Evolutionary conservation across 495 filamentous ascomycete genomes (phyloP).

Genomic region (Monascus purpureus): DNA sequence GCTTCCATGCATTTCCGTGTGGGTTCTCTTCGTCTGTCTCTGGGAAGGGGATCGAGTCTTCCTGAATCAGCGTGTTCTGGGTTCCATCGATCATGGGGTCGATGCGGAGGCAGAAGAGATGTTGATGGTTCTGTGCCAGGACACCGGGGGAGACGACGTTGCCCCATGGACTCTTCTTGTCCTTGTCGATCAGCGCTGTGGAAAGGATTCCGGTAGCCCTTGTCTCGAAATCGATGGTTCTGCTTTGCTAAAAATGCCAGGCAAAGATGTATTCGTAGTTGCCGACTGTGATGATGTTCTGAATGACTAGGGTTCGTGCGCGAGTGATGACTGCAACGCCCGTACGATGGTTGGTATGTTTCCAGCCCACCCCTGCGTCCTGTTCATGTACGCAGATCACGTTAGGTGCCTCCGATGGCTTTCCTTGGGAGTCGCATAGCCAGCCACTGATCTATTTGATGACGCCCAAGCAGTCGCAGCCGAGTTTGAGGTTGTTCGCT

Average conservation of each 20-base stretch:
- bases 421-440: conserved; percentile 36
- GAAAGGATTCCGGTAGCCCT: conserved; percentile 79
- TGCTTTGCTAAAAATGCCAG: conserved; percentile 73
- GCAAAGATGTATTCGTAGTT: conserved; percentile 85
- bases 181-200: conserved; percentile 54
- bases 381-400: conserved; percentile 54
- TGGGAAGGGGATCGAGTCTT: conserved; percentile 58
- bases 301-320: conserved; percentile 44
- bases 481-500: conserved; percentile 52
- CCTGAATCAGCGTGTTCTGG: conserved; percentile 49
- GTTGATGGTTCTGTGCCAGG: conserved; percentile 67
- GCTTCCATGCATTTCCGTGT: conserved; percentile 59
- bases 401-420: conserved; percentile 37
- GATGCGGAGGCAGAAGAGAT: conserved; percentile 78
- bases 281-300: conserved; percentile 64
- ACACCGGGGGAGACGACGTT: conserved; percentile 78
- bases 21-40: conserved; percentile 58
- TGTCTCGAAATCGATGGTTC: conserved; percentile 63
- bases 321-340: conserved; percentile 41
- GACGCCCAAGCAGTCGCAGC: conserved; percentile 52
- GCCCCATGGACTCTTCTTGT: conserved; percentile 47
- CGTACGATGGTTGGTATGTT: conserved; percentile 56
- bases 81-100: conserved; percentile 71
- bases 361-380: conserved; percentile 53
- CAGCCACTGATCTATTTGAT: conserved; percentile 50